A percentile compares a stretch with the other conserved stretches of the same genome.
These are phyloP conservation scores for Ophiostoma tasmaniense DNA, from an alignment of 2,329 filamentous ascomycete species.

Conservation along the genomic window DNA sequence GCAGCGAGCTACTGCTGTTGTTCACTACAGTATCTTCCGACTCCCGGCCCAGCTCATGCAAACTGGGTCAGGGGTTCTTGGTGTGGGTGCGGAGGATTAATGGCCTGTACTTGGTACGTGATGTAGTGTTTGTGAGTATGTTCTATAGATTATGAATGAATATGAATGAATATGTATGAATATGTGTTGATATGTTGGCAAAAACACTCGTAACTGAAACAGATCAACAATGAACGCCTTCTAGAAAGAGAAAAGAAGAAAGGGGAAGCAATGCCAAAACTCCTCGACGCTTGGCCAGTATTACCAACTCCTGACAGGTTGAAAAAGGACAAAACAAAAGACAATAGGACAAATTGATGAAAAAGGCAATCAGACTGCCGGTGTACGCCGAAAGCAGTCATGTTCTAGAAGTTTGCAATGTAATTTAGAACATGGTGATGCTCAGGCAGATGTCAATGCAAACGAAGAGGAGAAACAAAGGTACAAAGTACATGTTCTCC, in stretches of 20 bases:
- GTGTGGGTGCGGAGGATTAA: conserved; percentile 1
- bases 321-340: background rate
- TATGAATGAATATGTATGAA: too few relatives aligned
- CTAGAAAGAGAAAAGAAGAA: too few relatives aligned
- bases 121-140: background rate
- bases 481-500: background rate
- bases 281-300: background rate
- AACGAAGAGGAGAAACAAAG: background rate
- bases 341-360: background rate
- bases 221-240: too few relatives aligned
- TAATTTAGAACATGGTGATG: background rate
- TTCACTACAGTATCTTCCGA: background rate
- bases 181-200: too few relatives aligned
- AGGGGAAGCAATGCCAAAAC: too few relatives aligned
- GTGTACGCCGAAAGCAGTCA: background rate
- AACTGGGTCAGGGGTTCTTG: conserved; percentile 1
- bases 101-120: too few relatives aligned
- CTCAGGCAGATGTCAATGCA: too few relatives aligned
- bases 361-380: background rate
- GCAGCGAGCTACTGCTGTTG: too few relatives aligned
- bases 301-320: background rate
- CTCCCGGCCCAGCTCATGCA: background rate
- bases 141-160: too few relatives aligned
- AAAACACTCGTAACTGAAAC: too few relatives aligned
- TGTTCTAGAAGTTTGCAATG: background rate